These are phyloP conservation scores for Ettlia oleoabundans DNA, from an alignment of 139 green algal genomes.

Conservation along the genomic window DNA sequence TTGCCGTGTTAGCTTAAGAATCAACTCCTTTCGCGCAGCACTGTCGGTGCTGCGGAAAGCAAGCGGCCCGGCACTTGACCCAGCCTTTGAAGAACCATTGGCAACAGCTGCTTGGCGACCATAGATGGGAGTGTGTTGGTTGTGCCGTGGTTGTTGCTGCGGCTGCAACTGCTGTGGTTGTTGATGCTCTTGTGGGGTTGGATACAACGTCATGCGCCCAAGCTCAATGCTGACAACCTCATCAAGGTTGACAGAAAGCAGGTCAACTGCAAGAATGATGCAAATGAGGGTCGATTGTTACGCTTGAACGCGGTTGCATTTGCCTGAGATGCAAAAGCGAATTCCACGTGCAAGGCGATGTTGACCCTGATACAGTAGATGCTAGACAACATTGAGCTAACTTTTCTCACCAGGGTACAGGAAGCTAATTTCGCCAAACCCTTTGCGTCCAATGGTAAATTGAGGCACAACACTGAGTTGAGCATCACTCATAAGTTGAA, in stretches of 20 bases:
- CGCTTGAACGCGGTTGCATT: neutral
- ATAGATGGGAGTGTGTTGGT: neutral
- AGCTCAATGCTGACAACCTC: slow-evolving; percentile 34
- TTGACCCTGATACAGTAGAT: neutral
- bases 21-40: neutral
- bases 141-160: no score
- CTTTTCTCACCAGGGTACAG: slow-evolving; percentile 28
- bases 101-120: neutral
- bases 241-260: slow-evolving; percentile 39
- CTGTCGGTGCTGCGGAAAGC: neutral
- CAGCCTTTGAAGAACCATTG: no score
- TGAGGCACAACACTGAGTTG: slow-evolving; percentile 37
- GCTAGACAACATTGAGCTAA: neutral
- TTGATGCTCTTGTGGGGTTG: neutral
- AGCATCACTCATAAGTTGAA: slow-evolving; percentile 28
- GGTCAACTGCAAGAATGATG: slow-evolving; percentile 28
- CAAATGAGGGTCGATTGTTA: no score
- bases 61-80: neutral
- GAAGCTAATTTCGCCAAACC: slow-evolving; percentile 49
- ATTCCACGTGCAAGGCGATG: no score
- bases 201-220: slow-evolving; percentile 42
- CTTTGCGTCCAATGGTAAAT: slow-evolving; percentile 41
- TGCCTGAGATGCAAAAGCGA: neutral
- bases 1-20: neutral
- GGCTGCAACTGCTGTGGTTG: neutral